These are phyloP conservation scores for Arthrocladium fulminans DNA, from an alignment of 2,329 filamentous ascomycete species.

Conservation along the genomic window DNA sequence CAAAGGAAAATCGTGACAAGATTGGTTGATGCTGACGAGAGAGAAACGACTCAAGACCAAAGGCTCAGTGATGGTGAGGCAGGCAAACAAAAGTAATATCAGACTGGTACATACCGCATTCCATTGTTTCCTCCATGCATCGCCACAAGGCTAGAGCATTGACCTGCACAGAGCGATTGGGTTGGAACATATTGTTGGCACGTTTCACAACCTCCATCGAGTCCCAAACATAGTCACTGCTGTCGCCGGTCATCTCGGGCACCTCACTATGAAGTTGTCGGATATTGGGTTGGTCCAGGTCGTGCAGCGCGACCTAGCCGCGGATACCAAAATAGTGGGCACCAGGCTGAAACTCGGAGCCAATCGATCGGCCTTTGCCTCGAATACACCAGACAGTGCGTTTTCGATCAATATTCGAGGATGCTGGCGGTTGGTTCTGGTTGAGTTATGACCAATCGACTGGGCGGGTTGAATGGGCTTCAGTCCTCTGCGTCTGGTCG, in stretches of 20 bases:
- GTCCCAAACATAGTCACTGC: slow-evolving; percentile 6
- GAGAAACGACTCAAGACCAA: background rate
- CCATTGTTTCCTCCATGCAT: slow-evolving; percentile 8
- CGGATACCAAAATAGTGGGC: slow-evolving; percentile 17
- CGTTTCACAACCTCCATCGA: slow-evolving; percentile 3
- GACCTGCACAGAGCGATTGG: slow-evolving; percentile 5
- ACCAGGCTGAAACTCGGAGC: slow-evolving; percentile 21
- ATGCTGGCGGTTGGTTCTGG: slow-evolving; percentile 11
- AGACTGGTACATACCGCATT: slow-evolving; percentile 9
- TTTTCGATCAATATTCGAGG: slow-evolving; percentile 11
- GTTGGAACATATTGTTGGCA: slow-evolving; percentile 8
- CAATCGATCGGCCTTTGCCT: slow-evolving; percentile 15
- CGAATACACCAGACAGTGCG: slow-evolving; percentile 19
- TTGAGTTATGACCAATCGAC: slow-evolving; percentile 8
- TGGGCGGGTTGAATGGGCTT: background rate
- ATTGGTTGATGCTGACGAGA: slow-evolving; percentile 3
- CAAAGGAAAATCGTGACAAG: slow-evolving; percentile 9
- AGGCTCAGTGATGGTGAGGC: slow-evolving; percentile 1
- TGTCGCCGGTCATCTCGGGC: slow-evolving; percentile 7
- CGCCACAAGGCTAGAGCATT: slow-evolving; percentile 8
- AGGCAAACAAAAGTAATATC: slow-evolving; percentile 9
- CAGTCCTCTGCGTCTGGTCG: slow-evolving; percentile 11
- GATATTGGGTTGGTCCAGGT: background rate
- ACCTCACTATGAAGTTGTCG: slow-evolving; percentile 1
- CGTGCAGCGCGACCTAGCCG: slow-evolving; percentile 13